Conservation (phyloP, 768 basidiomycete genomes). For the Collybia mongolica region DNA sequence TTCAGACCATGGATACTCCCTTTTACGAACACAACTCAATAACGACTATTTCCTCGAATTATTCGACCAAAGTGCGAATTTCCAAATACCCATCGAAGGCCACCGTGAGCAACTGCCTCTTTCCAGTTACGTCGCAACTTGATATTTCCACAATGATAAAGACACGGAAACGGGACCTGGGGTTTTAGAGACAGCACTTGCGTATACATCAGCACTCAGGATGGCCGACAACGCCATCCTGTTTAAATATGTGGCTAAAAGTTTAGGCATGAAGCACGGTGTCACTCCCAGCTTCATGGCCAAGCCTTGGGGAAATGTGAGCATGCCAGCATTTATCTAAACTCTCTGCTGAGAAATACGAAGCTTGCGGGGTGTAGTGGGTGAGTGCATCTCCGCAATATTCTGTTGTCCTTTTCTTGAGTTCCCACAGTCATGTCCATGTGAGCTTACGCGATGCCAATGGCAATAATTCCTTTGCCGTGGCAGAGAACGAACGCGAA, state of each 20-base stretch:
- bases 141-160: constrained; percentile 23
- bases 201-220: constrained; percentile 73
- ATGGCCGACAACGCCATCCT: constrained; percentile 93
- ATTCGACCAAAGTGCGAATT: constrained; percentile 70
- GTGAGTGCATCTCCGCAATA: constrained; percentile 34
- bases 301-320: constrained; percentile 90
- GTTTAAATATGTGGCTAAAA: constrained; percentile 93
- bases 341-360: background rate
- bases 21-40: constrained; percentile 89
- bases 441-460: constrained; percentile 73
- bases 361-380: constrained; percentile 96
- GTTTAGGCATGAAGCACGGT: constrained; percentile 84
- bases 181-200: constrained; percentile 83
- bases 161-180: constrained; percentile 94
- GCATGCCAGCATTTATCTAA: constrained; percentile 20
- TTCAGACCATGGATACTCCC: constrained; percentile 95
- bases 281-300: constrained; percentile 98
- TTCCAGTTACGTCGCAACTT: background rate
- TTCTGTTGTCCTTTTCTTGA: too few species aligned
- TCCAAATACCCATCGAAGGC: constrained; percentile 82
- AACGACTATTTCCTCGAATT: constrained; percentile 86
- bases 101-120: constrained; percentile 56
- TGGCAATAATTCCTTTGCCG: constrained; percentile 81
- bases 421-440: constrained; percentile 72
- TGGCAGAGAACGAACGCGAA: constrained; percentile 57